Evolutionary conservation across 805 yeast species (phyloP).

Genomic region (Myxozyma geophila): DNA sequence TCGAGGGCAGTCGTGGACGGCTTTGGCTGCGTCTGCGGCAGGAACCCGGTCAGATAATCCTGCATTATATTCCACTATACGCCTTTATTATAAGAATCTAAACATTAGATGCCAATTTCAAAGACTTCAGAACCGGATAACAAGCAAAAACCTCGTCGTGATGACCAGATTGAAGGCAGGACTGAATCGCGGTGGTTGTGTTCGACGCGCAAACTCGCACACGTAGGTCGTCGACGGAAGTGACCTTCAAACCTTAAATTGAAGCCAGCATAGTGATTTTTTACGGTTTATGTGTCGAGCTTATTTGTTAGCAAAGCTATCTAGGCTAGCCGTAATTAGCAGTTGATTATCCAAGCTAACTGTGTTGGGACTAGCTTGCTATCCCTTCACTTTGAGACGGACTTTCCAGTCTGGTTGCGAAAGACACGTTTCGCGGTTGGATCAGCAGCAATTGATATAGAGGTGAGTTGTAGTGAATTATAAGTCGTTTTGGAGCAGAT

Average conservation of each 20-base stretch:
- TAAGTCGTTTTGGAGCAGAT: neutral
- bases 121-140: neutral
- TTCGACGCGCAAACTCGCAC: too few species aligned
- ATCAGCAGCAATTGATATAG: neutral
- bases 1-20: slow-evolving; percentile 65
- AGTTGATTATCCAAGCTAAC: neutral
- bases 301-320: neutral
- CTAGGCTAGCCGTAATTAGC: neutral
- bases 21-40: slow-evolving; percentile 53
- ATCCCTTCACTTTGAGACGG: slow-evolving; percentile 11
- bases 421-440: neutral
- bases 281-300: neutral
- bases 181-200: too few species aligned
- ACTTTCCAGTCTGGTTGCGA: neutral
- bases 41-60: slow-evolving; percentile 45
- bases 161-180: too few species aligned
- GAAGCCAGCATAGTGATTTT: slow-evolving; percentile 6
- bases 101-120: neutral
- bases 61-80: slow-evolving; percentile 25
- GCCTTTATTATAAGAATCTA: neutral
- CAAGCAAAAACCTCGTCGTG: too few species aligned
- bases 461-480: neutral
- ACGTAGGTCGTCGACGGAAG: neutral
- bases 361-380: neutral
- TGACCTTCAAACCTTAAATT: neutral